Evolutionary conservation across 495 filamentous ascomycete genomes (phyloP), one percentile per base, ranked within the genome.

Genomic region (Talaromyces liani): DNA sequence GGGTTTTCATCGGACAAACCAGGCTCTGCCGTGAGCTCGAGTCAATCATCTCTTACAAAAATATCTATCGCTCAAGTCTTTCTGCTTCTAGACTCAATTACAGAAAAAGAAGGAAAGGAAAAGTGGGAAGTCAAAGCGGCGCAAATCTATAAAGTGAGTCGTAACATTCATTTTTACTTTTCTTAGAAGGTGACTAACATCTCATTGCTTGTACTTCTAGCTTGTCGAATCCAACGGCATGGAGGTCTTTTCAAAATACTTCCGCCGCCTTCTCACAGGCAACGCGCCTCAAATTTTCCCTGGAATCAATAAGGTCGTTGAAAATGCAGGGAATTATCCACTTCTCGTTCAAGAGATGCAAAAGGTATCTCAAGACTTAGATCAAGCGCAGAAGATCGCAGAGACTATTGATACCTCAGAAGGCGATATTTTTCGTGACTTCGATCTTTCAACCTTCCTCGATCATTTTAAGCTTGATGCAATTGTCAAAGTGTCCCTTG

Each of bases 51-150:
- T 10, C 73, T 84, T 27, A 78, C 90, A 49, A 96, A 92, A 72
- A 93, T 99, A 73, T 91, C 91, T 63, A 88, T 95, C 68, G 92
- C 93, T 62, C 95, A 99, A 81, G 86, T 98, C 62, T 95, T 93
- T 76, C 82, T 99, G 63, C 84, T 98, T 39, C 84, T 99, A 64
- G 93, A 92, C 79, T 91, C 91, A 27, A 90, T 97, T 71, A 96
- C 91, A 70, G 93, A 97, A 75, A 92, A 91, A 74, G 91, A 93
- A 75, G 84, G 85, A 62, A 88, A 89, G 73, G 83, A 87, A 67
- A 97, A 95, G 91, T 97, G 92, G 90, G 92, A 98, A 71, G 82
- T 85, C 45, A 92, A 95, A 77, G 87, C 87, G 67, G 92, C 94
- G 70, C 91, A 93, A 73, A 89, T 99, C 68, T 86, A 87, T 69